These are phyloP conservation scores for Amanita subjunquillea DNA, from an alignment of 768 basidiomycete genomes.

Conservation along the genomic window DNA sequence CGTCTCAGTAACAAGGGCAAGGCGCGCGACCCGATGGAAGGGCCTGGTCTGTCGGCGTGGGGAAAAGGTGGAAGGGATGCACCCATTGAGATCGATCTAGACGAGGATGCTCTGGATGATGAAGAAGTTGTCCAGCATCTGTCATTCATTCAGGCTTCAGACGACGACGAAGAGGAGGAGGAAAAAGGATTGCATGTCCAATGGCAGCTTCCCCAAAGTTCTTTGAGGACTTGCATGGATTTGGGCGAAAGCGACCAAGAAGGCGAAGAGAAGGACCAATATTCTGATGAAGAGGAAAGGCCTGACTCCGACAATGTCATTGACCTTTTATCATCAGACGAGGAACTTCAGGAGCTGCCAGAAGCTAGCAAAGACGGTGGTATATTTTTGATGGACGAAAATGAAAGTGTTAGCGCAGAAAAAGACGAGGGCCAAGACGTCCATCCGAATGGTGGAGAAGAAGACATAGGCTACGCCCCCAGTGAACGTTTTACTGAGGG, in stretches of 20 bases:
- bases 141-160: constrained; percentile 4
- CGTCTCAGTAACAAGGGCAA: constrained; percentile 37
- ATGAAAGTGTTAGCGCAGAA: neutral
- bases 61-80: constrained; percentile 20
- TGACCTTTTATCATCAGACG: constrained; percentile 5
- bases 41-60: constrained; percentile 36
- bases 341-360: constrained; percentile 17
- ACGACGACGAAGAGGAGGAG: constrained; percentile 2
- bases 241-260: neutral
- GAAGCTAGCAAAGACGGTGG: neutral
- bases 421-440: neutral
- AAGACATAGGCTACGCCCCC: neutral
- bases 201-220: constrained; percentile 3
- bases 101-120: constrained; percentile 4
- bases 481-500: constrained; percentile 10
- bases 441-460: neutral
- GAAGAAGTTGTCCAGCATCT: constrained; percentile 4
- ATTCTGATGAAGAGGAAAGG: constrained; percentile 19
- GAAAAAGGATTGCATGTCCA: neutral
- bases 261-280: neutral
- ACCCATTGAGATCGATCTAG: constrained; percentile 35
- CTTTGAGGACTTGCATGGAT: neutral
- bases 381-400: neutral
- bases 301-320: constrained; percentile 15
- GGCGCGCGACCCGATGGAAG: constrained; percentile 50